Evolutionary conservation across 768 basidiomycete species (phyloP), one percentile per base, ranked within the genome.

Genomic region (Phanerochaete carnosa): DNA sequence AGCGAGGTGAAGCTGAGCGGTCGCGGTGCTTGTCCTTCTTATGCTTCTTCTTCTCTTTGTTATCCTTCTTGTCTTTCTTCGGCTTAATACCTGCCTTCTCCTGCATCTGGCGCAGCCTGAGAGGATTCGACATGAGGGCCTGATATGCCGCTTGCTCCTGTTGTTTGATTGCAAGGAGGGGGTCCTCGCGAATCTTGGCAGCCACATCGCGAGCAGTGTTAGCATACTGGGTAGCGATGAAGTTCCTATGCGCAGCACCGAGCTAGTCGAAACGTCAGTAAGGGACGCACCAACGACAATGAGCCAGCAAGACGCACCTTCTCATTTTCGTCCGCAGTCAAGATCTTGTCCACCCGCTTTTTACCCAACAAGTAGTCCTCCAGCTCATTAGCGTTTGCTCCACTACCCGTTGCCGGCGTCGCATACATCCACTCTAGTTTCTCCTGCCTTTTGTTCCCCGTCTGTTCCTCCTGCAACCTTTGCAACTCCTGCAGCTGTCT

Each of bases 391-490:
- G 89, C 73, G 70, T 94, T 95, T 66, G 90, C 85, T 56, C 78
- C 89, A 62, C 81, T 88, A n/a, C 95, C 95, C 3, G 90, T 88
- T 0, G 94, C 93, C 3, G 97, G 97, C 1, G 96, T 97, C n/a
- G 96, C 80, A 77, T 98, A 99, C 94, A 99, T 96, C 97, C 97
- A 99, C 72, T 99, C 97, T 52, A 99, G 73, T 71, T 94, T 94
- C 75, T 98, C 95, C 55, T 89, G 86, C 64, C 92, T 79, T 76
- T 95, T 97, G 80, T 90, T 94, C 33, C 96, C 96, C 11, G 96
- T 98, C 65, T 95, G 87, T 65, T 92, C 92, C 72, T 96, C 95
- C 73, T 98, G 96, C 59, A 99, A 75, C 55, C 95, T 84, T 72
- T 98, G 97, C 8, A 99, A 84, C 67, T 99, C 97, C 66, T 96